Base-by-base conservation (phyloP, 257 asterid genomes). In the Capsicum baccatum region DNA sequence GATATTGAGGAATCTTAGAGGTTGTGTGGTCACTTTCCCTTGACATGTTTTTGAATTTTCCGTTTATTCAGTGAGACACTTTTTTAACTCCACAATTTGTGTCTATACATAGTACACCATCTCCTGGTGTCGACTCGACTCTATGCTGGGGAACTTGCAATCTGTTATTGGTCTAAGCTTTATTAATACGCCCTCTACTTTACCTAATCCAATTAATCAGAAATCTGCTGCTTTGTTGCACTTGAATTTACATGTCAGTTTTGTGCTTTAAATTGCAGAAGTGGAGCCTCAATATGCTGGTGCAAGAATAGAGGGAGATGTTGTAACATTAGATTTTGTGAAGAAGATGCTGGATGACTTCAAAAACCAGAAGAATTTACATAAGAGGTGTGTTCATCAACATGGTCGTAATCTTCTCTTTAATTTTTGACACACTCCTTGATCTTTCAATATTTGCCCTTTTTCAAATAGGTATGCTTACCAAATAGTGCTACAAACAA, bases 281-380 rank as follows among this genome's bases (percentile, higher is more conserved):
- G 99, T 97, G 69, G 99, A 95, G 87, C 91, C 99, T 70, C 93
- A 95, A 74, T 97, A 97, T 91, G 47, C 90, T 86, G 99, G 99
- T 69, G 97, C 99, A 83, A 94, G 94, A 90, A 95, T 94, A 68
- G 97, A 95, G 84, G 99, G 98, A 9, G 98, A 97, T 81, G 91
- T 89, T 84, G 93, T 97, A 67, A 93, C 99, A 70, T 89, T 95
- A 89, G 99, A 95, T 84, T 97, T 97, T 88, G 97, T 97, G 87
- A 93, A 93, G 92, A 89, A 91, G 86, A 95, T 97, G 99, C 90
- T 97, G 95, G 94, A 97, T 47, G 98, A 95, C 85, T 97, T 97
- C 94, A 97, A 91, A 92, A 95, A 91, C 14, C 99, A 94, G 88
- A 95, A 93, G 93, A 86, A 85, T 85, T 86, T 97, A 63, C 99